Base-by-base conservation (phyloP, 495 filamentous ascomycete genomes). In the Rusavskia elegans region DNA sequence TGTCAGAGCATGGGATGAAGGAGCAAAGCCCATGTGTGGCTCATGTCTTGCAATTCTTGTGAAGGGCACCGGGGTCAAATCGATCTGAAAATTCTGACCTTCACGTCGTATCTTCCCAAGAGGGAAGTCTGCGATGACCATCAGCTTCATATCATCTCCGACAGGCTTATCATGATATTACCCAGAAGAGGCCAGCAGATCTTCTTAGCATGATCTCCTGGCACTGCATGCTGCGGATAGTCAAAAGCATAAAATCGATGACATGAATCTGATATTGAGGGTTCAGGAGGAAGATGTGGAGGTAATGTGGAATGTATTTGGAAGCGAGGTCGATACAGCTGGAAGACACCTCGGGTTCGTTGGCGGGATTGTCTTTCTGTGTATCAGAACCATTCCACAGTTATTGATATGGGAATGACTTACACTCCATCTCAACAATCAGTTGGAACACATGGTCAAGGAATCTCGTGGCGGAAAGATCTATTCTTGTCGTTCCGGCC, bases 161-260 rank as follows among this genome's bases (percentile, higher is more conserved):
- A 10, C 32, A 10, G 32, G 32, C 13, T 35, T 8, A 35, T 11
- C 13, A 11, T 10, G 9, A 35, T 11, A 10, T 61, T 58, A 85
- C 80, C 89, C 89, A 96, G 58, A 96, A 90, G 25, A 80, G 74
- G 27, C 81, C 78, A 0, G 89, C 83, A 5, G 86, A 79, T 37
- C 75, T 77, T 63, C 95, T 90, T 1, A 88, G 85, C 32, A 96
- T 71, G 0, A 84, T 77, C 36, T 96, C 89, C 3, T 73, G 76
- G 9, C 81, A 81, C 37, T 75, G 70, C 19, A 98, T 66, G 36
- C 85, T 78, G 54, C 81, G 71, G 37, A 95, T 73, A 1, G 79
- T 77, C 62, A 95, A 94, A 29, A 83, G 66, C 60, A 95, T 80
- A n/a, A 92, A 71, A 52, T 76, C 76, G 54, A 82, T 78, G 19